Evolutionary conservation across 805 yeast genomes (phyloP), one percentile per base, ranked within the genome.

Genomic region (Torulaspora quercuum): DNA sequence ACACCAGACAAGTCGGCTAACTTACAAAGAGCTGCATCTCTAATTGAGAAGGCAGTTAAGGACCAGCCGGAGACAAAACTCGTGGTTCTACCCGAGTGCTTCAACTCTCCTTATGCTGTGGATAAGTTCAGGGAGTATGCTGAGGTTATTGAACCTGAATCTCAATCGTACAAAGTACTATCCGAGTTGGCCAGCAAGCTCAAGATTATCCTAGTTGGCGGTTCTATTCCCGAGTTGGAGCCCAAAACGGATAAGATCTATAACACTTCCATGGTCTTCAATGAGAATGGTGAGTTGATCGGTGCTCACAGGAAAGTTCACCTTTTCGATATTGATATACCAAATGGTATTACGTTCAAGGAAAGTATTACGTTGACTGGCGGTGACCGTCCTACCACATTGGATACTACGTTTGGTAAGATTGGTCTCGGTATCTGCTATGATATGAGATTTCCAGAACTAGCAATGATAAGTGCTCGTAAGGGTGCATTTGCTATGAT

Each of bases 21-120:
- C 62, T 67, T 90, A 42, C 56, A 69, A 32, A 79, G 82, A 48
- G 95, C 85, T 4, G 70, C 74, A 32, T 69, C 68, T 7, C 78
- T 73, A 48, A 76, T 87, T 29, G 68, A 69, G 14, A 75, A 73
- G 39, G 97, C 97, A 1, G 43, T 80, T 26, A 30, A 39, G 8
- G 57, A 68, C 37, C 78, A 81, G 15, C 70, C 77, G 11, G 75
- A 79, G 6, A 74, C 81, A 6, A 83, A 89, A 51, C 67, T 90
- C 26, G 75, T 92, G 7, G 86, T 92, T 46, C 67, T 92, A 20
- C 98, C 98, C 6, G 97, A 92, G 65, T 88, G 96, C 65, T 90
- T 89, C 75, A 92, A 90, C 60, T 85, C 96, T 1, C 97, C 97
- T 3, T 92, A 92, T 57, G 77, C 95, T 0, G 95, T 87, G 18